phyloP scores from a whole-genome alignment of 2,329 filamentous ascomycete species.

The Erysiphe pulchra region DNA sequence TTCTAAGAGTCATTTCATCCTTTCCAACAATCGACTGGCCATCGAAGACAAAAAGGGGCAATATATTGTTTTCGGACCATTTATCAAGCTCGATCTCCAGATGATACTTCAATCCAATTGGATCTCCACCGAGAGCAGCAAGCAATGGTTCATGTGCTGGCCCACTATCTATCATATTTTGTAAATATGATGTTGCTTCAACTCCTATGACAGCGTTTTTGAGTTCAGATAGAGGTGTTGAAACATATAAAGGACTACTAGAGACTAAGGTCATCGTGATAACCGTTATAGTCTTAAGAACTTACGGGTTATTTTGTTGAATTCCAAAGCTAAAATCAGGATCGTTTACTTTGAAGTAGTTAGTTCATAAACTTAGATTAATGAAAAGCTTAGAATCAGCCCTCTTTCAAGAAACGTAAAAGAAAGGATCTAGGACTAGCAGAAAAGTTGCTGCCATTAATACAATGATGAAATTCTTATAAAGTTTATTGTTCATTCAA shows the following conservation, averaged over 20 bases:
- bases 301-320: constrained; percentile 1
- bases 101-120: constrained; percentile 47
- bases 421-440: neutral
- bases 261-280: neutral
- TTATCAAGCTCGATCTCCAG: constrained; percentile 52
- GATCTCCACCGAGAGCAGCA: constrained; percentile 69
- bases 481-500: neutral
- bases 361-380: neutral
- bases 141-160: constrained; percentile 67
- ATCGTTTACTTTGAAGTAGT: constrained; percentile 1
- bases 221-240: constrained; percentile 1
- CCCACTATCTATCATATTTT: constrained; percentile 44
- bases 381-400: neutral
- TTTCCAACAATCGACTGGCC: constrained; percentile 59
- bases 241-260: neutral
- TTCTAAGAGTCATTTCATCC: constrained; percentile 40
- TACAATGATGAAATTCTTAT: neutral
- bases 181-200: constrained; percentile 74
- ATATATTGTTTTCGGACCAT: constrained; percentile 44
- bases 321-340: constrained; percentile 1
- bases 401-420: neutral
- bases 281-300: neutral
- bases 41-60: constrained; percentile 78
- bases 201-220: constrained; percentile 45
- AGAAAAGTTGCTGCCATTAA: neutral